Evolutionary conservation across 768 basidiomycete species (phyloP).

Genomic region (Boletus edulis): DNA sequence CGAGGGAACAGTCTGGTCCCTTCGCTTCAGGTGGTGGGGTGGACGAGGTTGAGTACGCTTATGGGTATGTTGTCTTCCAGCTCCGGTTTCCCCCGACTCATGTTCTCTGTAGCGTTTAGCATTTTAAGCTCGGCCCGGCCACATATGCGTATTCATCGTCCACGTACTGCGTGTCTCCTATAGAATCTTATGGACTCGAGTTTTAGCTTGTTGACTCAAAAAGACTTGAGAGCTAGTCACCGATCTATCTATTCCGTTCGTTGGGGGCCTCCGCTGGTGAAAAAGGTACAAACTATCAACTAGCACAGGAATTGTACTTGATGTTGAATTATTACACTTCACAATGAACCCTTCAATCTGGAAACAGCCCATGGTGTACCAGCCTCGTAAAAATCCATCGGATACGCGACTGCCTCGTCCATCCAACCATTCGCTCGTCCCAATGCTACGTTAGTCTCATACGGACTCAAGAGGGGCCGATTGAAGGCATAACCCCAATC

Average conservation of each 20-base stretch:
- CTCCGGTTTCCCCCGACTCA: conserved; percentile 8
- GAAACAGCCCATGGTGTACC: conserved; percentile 76
- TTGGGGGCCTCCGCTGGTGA: neutral
- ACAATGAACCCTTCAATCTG: conserved; percentile 52
- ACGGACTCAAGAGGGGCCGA: conserved; percentile 85
- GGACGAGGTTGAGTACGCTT: conserved; percentile 88
- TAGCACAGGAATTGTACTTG: neutral
- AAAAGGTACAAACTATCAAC: neutral
- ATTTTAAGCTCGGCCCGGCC: neutral
- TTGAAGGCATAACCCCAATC: conserved; percentile 99
- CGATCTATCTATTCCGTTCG: neutral
- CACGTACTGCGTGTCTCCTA: too few species aligned
- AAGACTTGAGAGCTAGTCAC: too few species aligned
- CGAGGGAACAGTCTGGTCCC: conserved; percentile 67
- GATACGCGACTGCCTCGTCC: conserved; percentile 54
- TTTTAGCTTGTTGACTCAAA: neutral
- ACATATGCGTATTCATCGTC: too few species aligned
- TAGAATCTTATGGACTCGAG: neutral
- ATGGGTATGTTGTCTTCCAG: conserved; percentile 54
- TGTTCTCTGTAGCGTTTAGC: conserved; percentile 20
- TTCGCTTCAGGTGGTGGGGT: conserved; percentile 81
- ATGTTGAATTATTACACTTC: neutral
- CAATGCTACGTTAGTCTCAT: conserved; percentile 87
- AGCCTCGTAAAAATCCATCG: conserved; percentile 95
- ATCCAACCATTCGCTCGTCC: conserved; percentile 68